Evolutionary conservation across 2,329 filamentous ascomycete genomes (phyloP), one percentile per base, ranked within the genome.

Genomic region (Apiospora hydei): DNA sequence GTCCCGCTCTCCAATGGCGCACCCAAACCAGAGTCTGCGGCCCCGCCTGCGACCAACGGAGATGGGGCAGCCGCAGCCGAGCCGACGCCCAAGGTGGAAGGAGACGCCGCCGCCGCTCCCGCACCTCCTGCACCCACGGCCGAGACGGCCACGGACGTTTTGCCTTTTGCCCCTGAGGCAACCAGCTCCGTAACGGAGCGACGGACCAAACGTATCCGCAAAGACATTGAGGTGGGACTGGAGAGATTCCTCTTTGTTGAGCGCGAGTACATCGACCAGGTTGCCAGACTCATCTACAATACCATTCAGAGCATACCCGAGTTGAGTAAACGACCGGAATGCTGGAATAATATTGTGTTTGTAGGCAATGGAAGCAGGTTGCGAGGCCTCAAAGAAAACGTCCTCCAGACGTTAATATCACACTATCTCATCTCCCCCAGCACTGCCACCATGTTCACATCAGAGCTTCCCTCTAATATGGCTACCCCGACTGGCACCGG

Each of bases 391-490:
- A 95, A 93, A 76, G 95, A 98, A 77, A 94, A 96, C 76, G 91
- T 99, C 67, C 82, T 98, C 49, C 89, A 93, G 77, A 95, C 91
- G 0, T 89, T 99, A 47, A 89, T 89, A 49, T 89, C 92, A 68
- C 95, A 95, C 75, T 96, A 98, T 81, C 89, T 98, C 70, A 91
- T 99, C 76, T 97, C 95, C 1, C 96, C 96, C 0, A 95, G 93
- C 41, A 96, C 94, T 1, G 95, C 94, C 69, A 98, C 95, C 57
- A 98, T 98, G 78, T 98, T 98, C 87, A 98, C 95, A 47, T 98
- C 95, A 30, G 96, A 99, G 82, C 91, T 98, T 49, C 96, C 96
- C 10, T 98, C 95, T 11, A 96, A 96, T 83, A 90, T 98, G 80
- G 95, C 94, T 43, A 98, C 96, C 0, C 96, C 96, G 1, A 89